Evolutionary conservation across 148 eudicot species (phyloP), one percentile per base, ranked within the genome.

Genomic region (Heliamphora exappendiculata): DNA sequence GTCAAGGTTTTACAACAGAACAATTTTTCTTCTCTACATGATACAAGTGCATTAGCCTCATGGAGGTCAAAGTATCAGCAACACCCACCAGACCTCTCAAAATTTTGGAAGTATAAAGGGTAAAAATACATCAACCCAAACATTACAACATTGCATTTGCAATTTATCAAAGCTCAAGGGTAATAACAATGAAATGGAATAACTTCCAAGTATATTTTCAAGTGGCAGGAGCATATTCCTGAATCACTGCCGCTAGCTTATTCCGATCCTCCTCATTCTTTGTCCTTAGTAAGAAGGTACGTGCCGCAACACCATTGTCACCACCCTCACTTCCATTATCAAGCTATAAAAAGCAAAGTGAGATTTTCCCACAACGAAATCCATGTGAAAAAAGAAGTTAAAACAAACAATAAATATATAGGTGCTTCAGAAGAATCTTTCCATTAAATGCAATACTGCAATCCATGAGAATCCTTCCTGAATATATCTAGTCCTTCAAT

Each of bases 201-300:
- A 70, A 65, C 62, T 57, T 19, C 45, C 75, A 20, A 29, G 57
- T n/a, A 50, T 55, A 29, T 45, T 53, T 54, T 78, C 82, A 87
- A 33, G 84, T 78, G 19, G 88, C 74, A 7, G 98, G 99, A 39
- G 98, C 91, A 76, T 95, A 81, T 74, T 93, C 98, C 55, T 87
- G 86, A 76, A 95, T 95, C 14, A 65, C 88, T 69, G 86, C 90
- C 20, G 90, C 98, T 54, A 93, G 85, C 81, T 91, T 93, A 84
- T 93, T 82, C 60, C 98, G 79, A 66, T 91, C 98, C 57, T 87
- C 97, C 75, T 85, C 91, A 4, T 77, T 87, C 81, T 86, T 93
- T 10, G 89, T 83, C 78, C 85, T 86, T 83, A 96, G 86, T 76
- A 91, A 80, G 70, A 92, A 93, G 0, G 98, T 96, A 2, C 90